These are phyloP conservation scores for Cutaneotrichosporon sp. DNA, from an alignment of 1,284 basidiomycete genomes.

Conservation along the genomic window DNA sequence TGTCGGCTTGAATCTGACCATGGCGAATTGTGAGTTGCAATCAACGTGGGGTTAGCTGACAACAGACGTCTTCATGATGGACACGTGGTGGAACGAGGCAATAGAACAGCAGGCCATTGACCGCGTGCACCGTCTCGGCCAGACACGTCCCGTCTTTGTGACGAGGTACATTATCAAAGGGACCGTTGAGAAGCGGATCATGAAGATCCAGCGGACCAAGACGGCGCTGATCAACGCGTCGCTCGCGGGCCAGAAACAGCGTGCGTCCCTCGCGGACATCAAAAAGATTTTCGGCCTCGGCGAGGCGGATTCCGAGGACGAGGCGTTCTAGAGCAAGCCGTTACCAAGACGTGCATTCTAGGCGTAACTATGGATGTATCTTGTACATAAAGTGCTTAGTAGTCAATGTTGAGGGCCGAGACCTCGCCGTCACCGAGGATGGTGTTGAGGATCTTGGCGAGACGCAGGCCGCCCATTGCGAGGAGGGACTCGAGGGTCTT, in stretches of 20 bases:
- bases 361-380: not conserved
- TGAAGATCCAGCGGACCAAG: slow-evolving; percentile 63
- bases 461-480: slow-evolving; percentile 71
- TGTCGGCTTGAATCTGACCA: slow-evolving; percentile 70
- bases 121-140: slow-evolving; percentile 52
- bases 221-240: slow-evolving; percentile 48
- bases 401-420: slow-evolving; percentile 9
- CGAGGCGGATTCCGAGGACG: slow-evolving; percentile 44
- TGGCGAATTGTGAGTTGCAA: slow-evolving; percentile 35
- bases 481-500: slow-evolving; percentile 75
- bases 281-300: slow-evolving; percentile 48
- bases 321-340: slow-evolving; percentile 24
- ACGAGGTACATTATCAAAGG: slow-evolving; percentile 72
- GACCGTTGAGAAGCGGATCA: slow-evolving; percentile 64
- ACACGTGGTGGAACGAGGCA: slow-evolving; percentile 92
- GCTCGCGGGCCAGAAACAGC: slow-evolving; percentile 40
- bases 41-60: slow-evolving; percentile 1
- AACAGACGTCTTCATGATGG: slow-evolving; percentile 88
- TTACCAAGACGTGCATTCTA: not conserved
- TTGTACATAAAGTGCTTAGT: not conserved
- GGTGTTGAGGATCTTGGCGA: slow-evolving; percentile 70
- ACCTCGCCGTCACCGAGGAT: slow-evolving; percentile 12
- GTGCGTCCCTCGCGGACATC: slow-evolving; percentile 43
- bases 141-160: slow-evolving; percentile 63
- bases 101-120: slow-evolving; percentile 74